These are phyloP conservation scores for Drechslerella stenobrocha DNA, from an alignment of 2,329 filamentous ascomycete genomes.

Conservation along the genomic window DNA sequence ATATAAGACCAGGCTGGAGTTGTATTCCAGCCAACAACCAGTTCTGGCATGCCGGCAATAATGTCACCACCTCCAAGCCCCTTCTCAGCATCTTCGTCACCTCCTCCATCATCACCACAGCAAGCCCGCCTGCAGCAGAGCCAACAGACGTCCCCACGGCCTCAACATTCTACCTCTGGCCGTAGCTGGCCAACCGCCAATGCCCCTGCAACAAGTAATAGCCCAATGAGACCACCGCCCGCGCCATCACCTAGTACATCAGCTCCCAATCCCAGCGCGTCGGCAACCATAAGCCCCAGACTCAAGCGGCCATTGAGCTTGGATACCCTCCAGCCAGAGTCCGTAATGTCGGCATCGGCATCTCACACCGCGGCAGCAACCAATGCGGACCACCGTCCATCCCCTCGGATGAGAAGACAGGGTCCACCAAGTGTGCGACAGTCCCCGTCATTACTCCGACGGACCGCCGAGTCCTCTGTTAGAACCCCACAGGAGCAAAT, in stretches of 20 bases:
- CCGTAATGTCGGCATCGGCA: constrained; percentile 14
- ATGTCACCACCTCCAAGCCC: constrained; percentile 36
- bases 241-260: constrained; percentile 24
- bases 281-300: constrained; percentile 28
- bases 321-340: constrained; percentile 23
- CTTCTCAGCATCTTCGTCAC: constrained; percentile 41
- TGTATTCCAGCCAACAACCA: constrained; percentile 8
- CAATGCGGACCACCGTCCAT: constrained; percentile 22
- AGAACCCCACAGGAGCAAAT: constrained; percentile 30
- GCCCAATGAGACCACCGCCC: constrained; percentile 32
- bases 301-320: constrained; percentile 38
- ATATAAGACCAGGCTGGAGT: too few species aligned
- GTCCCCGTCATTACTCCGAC: constrained; percentile 28
- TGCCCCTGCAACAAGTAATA: constrained; percentile 10
- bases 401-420: constrained; percentile 25
- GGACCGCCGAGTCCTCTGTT: constrained; percentile 24
- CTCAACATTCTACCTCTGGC: constrained; percentile 14
- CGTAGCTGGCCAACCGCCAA: constrained; percentile 11
- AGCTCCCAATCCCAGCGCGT: constrained; percentile 8
- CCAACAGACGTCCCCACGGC: constrained; percentile 35
- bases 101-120: constrained; percentile 41
- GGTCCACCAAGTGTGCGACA: constrained; percentile 20
- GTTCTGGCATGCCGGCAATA: constrained; percentile 39
- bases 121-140: constrained; percentile 29
- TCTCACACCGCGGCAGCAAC: constrained; percentile 2